Base-by-base conservation (phyloP, 2,329 filamentous ascomycete species). In the Ceratocystis destructans region DNA sequence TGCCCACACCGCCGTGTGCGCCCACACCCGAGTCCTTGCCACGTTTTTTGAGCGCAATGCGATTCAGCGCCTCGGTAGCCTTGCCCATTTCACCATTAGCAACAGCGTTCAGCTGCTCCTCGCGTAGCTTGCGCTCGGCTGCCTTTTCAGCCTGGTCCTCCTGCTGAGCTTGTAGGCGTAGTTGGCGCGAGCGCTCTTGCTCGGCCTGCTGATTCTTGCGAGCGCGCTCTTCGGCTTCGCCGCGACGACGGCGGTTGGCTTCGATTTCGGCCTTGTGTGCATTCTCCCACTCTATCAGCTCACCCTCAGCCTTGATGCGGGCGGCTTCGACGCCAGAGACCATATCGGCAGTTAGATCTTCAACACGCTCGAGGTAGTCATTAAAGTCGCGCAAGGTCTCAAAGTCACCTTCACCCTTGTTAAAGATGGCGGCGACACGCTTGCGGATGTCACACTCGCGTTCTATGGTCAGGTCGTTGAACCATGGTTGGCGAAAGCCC, bases 291-390 rank as follows among this genome's bases (percentile, higher is more conserved):
- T 82, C 72, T 57, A 75, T 69, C 15, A 82, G 76, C 68, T 78
- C 72, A 28, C 72, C 70, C 69, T 82, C 83, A 48, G 79, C 78
- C 10, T 73, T 73, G 37, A 72, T 72, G 65, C 77, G 83, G n/a
- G 85, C 83, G 0, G 86, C 80, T 68, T 92, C 85, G 55, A 79
- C 81, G 53, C 87, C 85, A 70, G 85, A 81, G 64, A 96, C 87
- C 8, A 99, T 81, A 73, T 96, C 93, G 77, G 92, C 91, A 1
- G 92, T 92, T 69, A 96, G 83, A 70, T 88, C 85, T 78, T 99
- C 94, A 48, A 96, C 90, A 73, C 89, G 86, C 76, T 97, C 90
- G 12, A 99, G 84, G 77, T 97, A 96, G 75, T 96, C 87, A 77
- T 99, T 96, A 79, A 87, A 99, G 73, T 86, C 88, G 55, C 83